Evolutionary conservation across 306 rosid species (phyloP).

Genomic region (Vachellia pachyceras): DNA sequence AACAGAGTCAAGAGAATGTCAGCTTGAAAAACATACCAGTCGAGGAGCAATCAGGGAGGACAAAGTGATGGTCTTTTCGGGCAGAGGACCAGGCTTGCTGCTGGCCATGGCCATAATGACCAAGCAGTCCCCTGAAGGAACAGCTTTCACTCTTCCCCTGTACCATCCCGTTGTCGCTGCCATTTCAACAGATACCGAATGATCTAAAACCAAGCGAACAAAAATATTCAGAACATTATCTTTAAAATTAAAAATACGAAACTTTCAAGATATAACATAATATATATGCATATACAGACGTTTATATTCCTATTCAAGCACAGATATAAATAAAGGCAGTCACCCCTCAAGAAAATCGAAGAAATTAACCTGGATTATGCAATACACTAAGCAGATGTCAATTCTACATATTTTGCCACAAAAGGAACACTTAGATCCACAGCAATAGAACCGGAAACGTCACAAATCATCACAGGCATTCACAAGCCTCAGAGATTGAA

Average conservation of each 20-base stretch:
- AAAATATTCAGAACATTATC: constrained; percentile 10
- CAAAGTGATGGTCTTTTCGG: constrained; percentile 83
- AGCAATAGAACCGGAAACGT: constrained; percentile 2
- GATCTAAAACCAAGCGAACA: constrained; percentile 41
- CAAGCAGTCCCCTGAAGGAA: constrained; percentile 91
- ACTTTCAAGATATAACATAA: not conserved
- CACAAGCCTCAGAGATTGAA: not conserved
- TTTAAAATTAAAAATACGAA: constrained; percentile 6
- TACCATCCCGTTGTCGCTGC: constrained; percentile 89
- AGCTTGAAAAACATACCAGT: constrained; percentile 54
- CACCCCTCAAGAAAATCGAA: not conserved
- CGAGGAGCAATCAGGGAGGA: constrained; percentile 92
- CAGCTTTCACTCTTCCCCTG: constrained; percentile 90
- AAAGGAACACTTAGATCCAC: constrained; percentile 48
- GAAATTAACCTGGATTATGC: not conserved
- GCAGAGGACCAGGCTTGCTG: constrained; percentile 87
- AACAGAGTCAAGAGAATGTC: not conserved
- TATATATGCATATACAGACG: constrained; percentile 8
- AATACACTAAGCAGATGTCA: not conserved
- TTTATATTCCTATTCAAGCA: constrained; percentile 17
- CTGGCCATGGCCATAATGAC: constrained; percentile 80
- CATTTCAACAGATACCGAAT: constrained; percentile 71
- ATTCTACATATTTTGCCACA: not conserved
- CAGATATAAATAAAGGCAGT: not conserved
- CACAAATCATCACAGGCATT: constrained; percentile 22